These are phyloP conservation scores for Metschnikowia chrysomelidarum DNA, from an alignment of 805 yeast genomes.

Conservation along the genomic window DNA sequence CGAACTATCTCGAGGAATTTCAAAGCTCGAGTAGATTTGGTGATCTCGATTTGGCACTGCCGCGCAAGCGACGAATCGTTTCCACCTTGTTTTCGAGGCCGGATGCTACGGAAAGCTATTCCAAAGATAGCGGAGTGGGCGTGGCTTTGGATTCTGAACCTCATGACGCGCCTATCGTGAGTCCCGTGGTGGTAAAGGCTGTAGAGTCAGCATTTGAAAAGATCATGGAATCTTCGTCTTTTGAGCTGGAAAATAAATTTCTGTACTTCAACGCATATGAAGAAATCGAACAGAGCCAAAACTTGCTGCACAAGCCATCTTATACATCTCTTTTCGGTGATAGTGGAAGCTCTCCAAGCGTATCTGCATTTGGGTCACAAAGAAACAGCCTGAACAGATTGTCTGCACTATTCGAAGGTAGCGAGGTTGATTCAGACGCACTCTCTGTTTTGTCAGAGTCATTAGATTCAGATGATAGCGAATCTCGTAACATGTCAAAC, in stretches of 20 bases:
- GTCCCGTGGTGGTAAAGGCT: slow-evolving; percentile 51
- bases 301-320: slow-evolving; percentile 4
- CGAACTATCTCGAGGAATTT: slow-evolving; percentile 56
- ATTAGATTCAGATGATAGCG: slow-evolving; percentile 10
- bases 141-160: neutral
- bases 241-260: slow-evolving; percentile 4
- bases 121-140: neutral
- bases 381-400: slow-evolving; percentile 17
- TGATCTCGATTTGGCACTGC: slow-evolving; percentile 12
- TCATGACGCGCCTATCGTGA: slow-evolving; percentile 22
- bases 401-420: slow-evolving; percentile 33
- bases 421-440: slow-evolving; percentile 34
- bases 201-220: slow-evolving; percentile 67
- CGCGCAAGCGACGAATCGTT: slow-evolving; percentile 6
- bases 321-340: slow-evolving; percentile 12
- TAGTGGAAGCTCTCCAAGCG: slow-evolving; percentile 1
- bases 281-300: slow-evolving; percentile 1
- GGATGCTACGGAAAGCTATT: no score
- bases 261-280: slow-evolving; percentile 2
- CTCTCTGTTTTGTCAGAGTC: slow-evolving; percentile 29
- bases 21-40: slow-evolving; percentile 45
- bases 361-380: slow-evolving; percentile 4
- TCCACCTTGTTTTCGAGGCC: slow-evolving; percentile 12
- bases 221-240: slow-evolving; percentile 41
- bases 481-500: slow-evolving; percentile 6